These are phyloP conservation scores for Furculomyces boomerangus DNA, from an alignment of 371 early-diverging fungal genomes.

Conservation along the genomic window DNA sequence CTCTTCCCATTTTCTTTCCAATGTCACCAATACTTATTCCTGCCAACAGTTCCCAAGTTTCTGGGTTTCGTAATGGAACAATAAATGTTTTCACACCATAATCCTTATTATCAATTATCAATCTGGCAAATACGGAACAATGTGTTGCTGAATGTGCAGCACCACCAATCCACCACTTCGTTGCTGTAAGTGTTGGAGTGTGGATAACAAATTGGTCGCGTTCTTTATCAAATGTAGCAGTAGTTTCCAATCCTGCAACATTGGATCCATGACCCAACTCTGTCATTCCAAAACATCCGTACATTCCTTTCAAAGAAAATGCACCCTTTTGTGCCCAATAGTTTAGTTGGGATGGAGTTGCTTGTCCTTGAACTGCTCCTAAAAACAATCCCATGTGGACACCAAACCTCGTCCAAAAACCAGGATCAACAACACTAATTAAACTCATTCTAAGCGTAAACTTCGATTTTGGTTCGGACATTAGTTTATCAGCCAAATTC, in stretches of 20 bases:
- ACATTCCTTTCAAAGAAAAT: constrained; percentile 52
- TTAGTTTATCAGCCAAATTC: constrained; percentile 50
- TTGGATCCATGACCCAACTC: constrained; percentile 82
- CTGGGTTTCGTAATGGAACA: constrained; percentile 59
- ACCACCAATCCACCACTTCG: constrained; percentile 97
- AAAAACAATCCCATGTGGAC: constrained; percentile 85
- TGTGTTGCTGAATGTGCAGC: constrained; percentile 73
- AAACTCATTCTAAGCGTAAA: constrained; percentile 69
- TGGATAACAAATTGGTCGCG: constrained; percentile 77
- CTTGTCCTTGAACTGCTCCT: constrained; percentile 73
- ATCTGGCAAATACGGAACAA: constrained; percentile 58
- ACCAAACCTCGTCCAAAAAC: constrained; percentile 83
- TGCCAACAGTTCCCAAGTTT: constrained; percentile 49
- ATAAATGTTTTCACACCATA: constrained; percentile 73
- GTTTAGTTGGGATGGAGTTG: constrained; percentile 63
- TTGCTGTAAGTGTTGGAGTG: constrained; percentile 75
- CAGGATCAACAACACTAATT: constrained; percentile 64
- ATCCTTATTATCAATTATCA: constrained; percentile 51
- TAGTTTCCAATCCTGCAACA: constrained; percentile 82
- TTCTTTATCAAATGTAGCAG: constrained; percentile 71
- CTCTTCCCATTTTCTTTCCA: constrained; percentile 70
- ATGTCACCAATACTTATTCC: constrained; percentile 73
- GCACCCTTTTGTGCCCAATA: constrained; percentile 85
- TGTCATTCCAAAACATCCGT: constrained; percentile 87
- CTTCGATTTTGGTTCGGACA: constrained; percentile 49